phyloP scores from a whole-genome alignment of 345 rosid genomes.

The Orychophragmus violaceus region DNA sequence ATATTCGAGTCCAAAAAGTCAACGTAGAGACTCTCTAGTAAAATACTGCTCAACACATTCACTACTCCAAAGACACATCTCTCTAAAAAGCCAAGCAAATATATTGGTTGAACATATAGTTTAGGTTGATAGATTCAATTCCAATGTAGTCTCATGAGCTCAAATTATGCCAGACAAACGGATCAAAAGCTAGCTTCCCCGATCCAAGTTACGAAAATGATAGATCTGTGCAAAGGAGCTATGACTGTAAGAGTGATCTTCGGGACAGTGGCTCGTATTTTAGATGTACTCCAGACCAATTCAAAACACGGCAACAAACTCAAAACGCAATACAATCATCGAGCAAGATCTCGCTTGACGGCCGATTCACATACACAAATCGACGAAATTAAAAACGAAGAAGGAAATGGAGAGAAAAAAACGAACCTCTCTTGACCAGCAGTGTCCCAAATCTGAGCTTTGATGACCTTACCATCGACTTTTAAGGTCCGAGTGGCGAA shows the following conservation, averaged over 20 bases:
- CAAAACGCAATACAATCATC: background rate
- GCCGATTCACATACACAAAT: no score
- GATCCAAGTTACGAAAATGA: background rate
- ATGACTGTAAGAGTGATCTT: constrained; percentile 7
- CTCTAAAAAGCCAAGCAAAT: background rate
- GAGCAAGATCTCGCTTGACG: constrained; percentile 23
- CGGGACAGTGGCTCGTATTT: background rate
- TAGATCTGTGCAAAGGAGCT: constrained; percentile 19
- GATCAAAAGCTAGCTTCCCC: background rate
- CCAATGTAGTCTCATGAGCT: background rate
- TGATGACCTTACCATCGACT: constrained; percentile 58
- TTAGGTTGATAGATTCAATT: background rate
- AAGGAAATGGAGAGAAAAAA: no score
- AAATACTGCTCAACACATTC: background rate
- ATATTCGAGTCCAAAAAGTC: constrained; percentile 1
- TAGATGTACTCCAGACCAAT: no score
- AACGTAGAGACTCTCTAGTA: constrained; percentile 8
- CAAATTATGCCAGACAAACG: background rate
- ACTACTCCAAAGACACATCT: background rate
- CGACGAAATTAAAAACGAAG: no score
- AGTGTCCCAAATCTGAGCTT: constrained; percentile 83
- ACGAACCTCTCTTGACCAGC: constrained; percentile 57
- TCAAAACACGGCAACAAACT: background rate
- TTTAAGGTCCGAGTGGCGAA: constrained; percentile 57
- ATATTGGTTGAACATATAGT: background rate